These are phyloP conservation scores for Trichoderma afroharzianum DNA, from an alignment of 2,329 filamentous ascomycete genomes.

Conservation along the genomic window DNA sequence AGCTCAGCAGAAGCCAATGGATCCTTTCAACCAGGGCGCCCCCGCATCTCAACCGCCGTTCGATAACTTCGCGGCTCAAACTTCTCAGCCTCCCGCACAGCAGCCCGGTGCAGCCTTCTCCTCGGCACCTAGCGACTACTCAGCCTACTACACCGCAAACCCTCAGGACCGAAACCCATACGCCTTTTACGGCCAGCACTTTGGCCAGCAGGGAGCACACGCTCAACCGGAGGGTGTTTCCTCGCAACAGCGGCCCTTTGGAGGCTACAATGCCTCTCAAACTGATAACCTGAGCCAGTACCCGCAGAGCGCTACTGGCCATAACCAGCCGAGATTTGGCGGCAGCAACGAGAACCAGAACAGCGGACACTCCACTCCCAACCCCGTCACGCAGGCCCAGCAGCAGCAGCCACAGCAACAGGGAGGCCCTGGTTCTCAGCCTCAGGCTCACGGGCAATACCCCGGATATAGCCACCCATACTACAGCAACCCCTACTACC, in stretches of 20 bases:
- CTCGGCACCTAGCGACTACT: constrained; percentile 74
- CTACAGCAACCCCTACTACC: constrained; percentile 60
- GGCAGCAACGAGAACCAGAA: constrained; percentile 67
- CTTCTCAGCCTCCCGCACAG: constrained; percentile 55
- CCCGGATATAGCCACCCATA: constrained; percentile 56
- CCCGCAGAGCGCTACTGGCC: constrained; percentile 62
- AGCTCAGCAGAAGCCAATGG: constrained; percentile 75
- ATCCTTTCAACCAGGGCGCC: constrained; percentile 70
- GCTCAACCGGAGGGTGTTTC: constrained; percentile 70
- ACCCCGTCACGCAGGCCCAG: constrained; percentile 63
- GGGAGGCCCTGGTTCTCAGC: constrained; percentile 42
- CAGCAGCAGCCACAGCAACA: constrained; percentile 48
- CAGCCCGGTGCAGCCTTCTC: constrained; percentile 65
- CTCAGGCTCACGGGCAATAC: constrained; percentile 46
- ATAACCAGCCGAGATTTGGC: constrained; percentile 58
- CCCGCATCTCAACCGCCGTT: constrained; percentile 51
- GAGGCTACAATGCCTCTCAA: constrained; percentile 67
- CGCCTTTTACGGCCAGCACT: constrained; percentile 70
- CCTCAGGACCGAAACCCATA: constrained; percentile 70
- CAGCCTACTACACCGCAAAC: constrained; percentile 80
- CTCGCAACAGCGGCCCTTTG: constrained; percentile 69
- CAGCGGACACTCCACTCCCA: constrained; percentile 88
- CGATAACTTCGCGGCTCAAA: constrained; percentile 58
- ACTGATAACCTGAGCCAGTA: constrained; percentile 65
- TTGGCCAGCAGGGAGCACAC: constrained; percentile 53